phyloP scores from a whole-genome alignment of 2,329 filamentous ascomycete genomes.

The Colletotrichum paranaense region DNA sequence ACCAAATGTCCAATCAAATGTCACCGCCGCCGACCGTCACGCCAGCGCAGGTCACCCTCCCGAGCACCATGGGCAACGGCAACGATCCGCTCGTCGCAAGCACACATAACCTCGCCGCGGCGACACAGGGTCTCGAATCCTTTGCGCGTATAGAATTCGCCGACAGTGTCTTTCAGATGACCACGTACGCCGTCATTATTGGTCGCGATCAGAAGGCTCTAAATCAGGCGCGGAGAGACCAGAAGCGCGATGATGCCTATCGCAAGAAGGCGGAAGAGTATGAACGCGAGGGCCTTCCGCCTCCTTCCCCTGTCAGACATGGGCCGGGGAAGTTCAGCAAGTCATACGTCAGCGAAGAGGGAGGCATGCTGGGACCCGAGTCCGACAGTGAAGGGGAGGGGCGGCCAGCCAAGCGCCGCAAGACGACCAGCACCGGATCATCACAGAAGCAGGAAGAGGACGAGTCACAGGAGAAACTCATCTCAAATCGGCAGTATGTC shows the following conservation, averaged over 20 bases:
- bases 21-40: constrained; percentile 57
- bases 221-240: constrained; percentile 63
- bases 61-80: constrained; percentile 47
- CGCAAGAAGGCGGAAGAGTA: constrained; percentile 59
- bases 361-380: constrained; percentile 74
- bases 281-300: constrained; percentile 59
- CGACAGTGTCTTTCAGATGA: constrained; percentile 84
- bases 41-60: constrained; percentile 58
- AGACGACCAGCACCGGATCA: constrained; percentile 56
- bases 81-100: constrained; percentile 42
- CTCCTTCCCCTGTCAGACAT: constrained; percentile 60
- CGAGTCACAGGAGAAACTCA: constrained; percentile 58
- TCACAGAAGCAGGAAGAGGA: constrained; percentile 52
- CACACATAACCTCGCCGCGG: constrained; percentile 45
- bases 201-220: constrained; percentile 75
- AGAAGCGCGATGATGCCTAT: constrained; percentile 59
- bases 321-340: constrained; percentile 68
- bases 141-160: constrained; percentile 75
- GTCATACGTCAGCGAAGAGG: constrained; percentile 76
- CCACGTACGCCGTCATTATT: constrained; percentile 77
- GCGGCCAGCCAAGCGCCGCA: constrained; percentile 60
- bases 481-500: constrained; percentile 69
- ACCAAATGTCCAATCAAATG: constrained; percentile 47
- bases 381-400: constrained; percentile 65
- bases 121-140: constrained; percentile 61